Conservation (phyloP, 352 stramenopile species). For the Phytophthora sojae region DNA sequence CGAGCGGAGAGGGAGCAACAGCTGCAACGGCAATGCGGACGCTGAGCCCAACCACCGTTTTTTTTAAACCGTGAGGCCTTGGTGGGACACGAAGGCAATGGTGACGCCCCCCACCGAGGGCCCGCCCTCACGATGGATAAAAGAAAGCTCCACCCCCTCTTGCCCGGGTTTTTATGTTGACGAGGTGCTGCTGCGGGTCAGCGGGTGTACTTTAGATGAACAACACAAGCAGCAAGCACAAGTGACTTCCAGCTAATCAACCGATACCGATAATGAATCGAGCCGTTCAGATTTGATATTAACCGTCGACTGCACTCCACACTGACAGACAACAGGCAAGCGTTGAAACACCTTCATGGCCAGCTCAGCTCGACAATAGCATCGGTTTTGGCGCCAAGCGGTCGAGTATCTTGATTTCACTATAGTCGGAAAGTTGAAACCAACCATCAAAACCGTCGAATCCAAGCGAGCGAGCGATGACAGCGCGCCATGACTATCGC, state of each 20-base stretch:
- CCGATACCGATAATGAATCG: conserved; percentile 36
- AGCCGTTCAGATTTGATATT: conserved; percentile 38
- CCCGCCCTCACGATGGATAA: conserved; percentile 43
- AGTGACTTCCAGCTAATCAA: conserved; percentile 39
- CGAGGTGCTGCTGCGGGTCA: conserved; percentile 36
- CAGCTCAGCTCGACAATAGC: neutral
- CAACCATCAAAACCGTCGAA: conserved; percentile 20
- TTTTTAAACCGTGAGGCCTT: conserved; percentile 61
- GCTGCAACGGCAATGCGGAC: conserved; percentile 21
- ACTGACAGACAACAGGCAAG: no score
- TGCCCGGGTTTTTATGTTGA: conserved; percentile 42
- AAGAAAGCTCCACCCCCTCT: conserved; percentile 39
- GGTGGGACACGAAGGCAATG: conserved; percentile 43
- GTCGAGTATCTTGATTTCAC: conserved; percentile 26
- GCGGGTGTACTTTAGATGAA: conserved; percentile 50
- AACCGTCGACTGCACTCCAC: neutral
- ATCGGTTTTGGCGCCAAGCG: conserved; percentile 24
- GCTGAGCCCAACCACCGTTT: conserved; percentile 49
- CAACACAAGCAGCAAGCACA: conserved; percentile 36
- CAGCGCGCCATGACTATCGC: conserved; percentile 19
- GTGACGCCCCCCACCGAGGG: conserved; percentile 39
- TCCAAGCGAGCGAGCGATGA: conserved; percentile 18
- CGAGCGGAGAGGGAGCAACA: conserved; percentile 44
- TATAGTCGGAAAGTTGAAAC: conserved; percentile 23
- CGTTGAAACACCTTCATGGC: neutral